Conservation (phyloP, 2,329 filamentous ascomycete genomes). For the Pseudocercospora fijiensis region DNA sequence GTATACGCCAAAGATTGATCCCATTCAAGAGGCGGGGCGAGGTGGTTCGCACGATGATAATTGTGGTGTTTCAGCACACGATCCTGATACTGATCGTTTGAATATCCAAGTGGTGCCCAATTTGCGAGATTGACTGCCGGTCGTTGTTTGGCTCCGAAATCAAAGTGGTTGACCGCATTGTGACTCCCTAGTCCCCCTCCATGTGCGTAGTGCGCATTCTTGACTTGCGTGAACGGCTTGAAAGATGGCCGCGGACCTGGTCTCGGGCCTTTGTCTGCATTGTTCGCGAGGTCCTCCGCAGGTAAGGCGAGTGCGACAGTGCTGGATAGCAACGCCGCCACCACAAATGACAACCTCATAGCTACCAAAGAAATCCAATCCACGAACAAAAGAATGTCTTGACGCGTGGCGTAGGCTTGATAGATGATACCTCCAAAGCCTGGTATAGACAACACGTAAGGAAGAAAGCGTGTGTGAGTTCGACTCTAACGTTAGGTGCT, state of each 20-base stretch:
- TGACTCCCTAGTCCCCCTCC: neutral
- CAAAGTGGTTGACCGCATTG: neutral
- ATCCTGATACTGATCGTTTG: constrained; percentile 33
- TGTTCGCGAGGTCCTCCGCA: neutral
- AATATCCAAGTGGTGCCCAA: constrained; percentile 3
- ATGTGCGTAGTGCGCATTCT: neutral
- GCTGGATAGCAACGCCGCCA: constrained; percentile 15
- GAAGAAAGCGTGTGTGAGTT: neutral
- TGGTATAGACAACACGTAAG: neutral
- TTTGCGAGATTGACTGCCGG: neutral
- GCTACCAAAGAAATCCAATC: neutral
- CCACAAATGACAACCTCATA: constrained; percentile 5
- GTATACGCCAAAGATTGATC: constrained; percentile 61
- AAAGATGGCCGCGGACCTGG: neutral
- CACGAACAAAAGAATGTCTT: neutral
- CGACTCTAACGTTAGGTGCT: neutral
- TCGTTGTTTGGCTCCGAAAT: neutral
- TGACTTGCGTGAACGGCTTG: neutral
- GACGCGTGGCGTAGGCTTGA: neutral
- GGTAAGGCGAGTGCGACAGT: neutral
- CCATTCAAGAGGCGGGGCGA: constrained; percentile 64
- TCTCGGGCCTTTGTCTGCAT: neutral
- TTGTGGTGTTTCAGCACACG: constrained; percentile 74
- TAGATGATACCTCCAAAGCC: neutral
- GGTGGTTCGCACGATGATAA: constrained; percentile 79